Conservation (phyloP, 306 rosid species). For the Sesbania bispinosa region DNA sequence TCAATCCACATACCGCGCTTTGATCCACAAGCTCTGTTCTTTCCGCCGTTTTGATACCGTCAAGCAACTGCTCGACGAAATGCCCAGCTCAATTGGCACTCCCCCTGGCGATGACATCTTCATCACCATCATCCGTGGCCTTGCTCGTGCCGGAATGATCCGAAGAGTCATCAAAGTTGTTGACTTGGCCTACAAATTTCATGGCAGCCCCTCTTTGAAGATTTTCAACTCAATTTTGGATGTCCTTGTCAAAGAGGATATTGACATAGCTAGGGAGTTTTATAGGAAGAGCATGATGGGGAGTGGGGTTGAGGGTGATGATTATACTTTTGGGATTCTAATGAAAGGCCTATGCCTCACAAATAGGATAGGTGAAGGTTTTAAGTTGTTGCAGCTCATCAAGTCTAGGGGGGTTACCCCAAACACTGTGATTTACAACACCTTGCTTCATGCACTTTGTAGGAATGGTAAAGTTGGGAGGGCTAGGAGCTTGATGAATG, state of each 20-base stretch:
- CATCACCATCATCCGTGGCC: slow-evolving; percentile 54
- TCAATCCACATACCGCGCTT: slow-evolving; percentile 62
- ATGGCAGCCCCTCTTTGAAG: slow-evolving; percentile 50
- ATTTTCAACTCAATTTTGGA: slow-evolving; percentile 62
- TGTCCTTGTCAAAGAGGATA: slow-evolving; percentile 69
- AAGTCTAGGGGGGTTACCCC: slow-evolving; percentile 54
- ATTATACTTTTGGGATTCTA: slow-evolving; percentile 63
- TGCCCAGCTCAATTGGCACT: slow-evolving; percentile 52
- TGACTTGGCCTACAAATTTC: slow-evolving; percentile 50
- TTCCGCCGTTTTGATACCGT: slow-evolving; percentile 57
- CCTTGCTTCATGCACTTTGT: slow-evolving; percentile 73
- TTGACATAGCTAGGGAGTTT: slow-evolving; percentile 75
- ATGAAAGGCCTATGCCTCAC: slow-evolving; percentile 80
- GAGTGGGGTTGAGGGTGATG: slow-evolving; percentile 53
- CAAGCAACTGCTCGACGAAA: slow-evolving; percentile 74
- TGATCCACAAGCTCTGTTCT: slow-evolving; percentile 58
- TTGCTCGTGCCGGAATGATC: slow-evolving; percentile 49
- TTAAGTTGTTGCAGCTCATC: slow-evolving; percentile 70
- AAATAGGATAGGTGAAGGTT: slow-evolving; percentile 65
- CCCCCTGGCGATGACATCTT: slow-evolving; percentile 54
- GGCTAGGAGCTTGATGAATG: slow-evolving; percentile 83
- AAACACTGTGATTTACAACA: slow-evolving; percentile 62
- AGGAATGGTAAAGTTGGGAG: slow-evolving; percentile 70
- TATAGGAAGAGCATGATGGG: slow-evolving; percentile 70
- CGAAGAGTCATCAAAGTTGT: slow-evolving; percentile 44